A percentile compares a stretch with the other conserved stretches of the same genome.
phyloP scores from a whole-genome alignment of 257 asterid species.

The Solanum ossicruentum region DNA sequence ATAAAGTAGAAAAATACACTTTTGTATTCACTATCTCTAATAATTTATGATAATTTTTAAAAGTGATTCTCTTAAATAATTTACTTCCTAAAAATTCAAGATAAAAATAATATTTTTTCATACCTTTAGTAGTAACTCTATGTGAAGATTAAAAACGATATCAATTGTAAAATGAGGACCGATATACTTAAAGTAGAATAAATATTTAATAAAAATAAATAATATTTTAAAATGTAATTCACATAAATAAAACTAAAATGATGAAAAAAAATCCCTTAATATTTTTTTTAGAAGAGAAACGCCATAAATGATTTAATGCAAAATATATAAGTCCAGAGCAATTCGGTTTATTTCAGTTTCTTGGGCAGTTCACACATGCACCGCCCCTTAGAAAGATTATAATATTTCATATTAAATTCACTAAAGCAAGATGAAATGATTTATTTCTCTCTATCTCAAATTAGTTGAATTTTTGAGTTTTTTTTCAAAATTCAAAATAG shows the following conservation, averaged over 20 bases:
- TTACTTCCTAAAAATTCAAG: too few relatives aligned
- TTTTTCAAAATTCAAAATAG: too few relatives aligned
- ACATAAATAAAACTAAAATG: background rate
- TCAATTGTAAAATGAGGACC: background rate
- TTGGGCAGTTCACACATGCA: conserved; percentile 22
- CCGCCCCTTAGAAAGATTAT: conserved; percentile 6
- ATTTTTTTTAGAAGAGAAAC: background rate
- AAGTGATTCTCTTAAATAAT: too few relatives aligned
- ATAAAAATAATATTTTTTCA: too few relatives aligned
- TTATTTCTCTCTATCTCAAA: too few relatives aligned
- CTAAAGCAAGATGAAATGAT: background rate
- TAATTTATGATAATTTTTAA: background rate
- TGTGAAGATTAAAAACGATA: background rate
- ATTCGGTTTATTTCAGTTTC: conserved; percentile 13
- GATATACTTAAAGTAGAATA: background rate
- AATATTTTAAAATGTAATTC: too few relatives aligned
- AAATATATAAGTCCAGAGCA: conserved; percentile 11
- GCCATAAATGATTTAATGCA: background rate
- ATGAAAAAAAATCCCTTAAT: background rate
- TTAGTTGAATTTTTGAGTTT: too few relatives aligned
- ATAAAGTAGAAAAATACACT: background rate
- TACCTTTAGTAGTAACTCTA: background rate
- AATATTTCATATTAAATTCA: background rate
- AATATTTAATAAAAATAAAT: too few relatives aligned
- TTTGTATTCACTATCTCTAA: background rate